phyloP scores from a whole-genome alignment of 2,329 filamentous ascomycete species.

The Apiospora kogelbergensis region DNA sequence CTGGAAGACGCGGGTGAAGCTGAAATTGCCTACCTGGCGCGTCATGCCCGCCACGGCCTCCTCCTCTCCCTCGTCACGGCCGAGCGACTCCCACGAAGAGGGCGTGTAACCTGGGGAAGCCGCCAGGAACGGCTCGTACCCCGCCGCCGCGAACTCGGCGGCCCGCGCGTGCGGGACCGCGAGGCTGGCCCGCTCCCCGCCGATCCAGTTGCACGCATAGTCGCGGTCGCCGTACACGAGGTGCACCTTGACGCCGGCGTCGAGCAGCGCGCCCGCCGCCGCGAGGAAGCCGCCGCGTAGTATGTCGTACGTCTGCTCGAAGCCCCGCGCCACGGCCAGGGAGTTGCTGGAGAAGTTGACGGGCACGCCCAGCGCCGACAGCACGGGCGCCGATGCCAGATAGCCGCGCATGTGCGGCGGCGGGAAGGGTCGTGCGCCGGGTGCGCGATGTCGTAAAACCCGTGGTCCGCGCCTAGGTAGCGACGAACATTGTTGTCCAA shows the following conservation, averaged over 20 bases:
- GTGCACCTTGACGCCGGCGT: slow-evolving; percentile 56
- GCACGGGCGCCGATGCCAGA: slow-evolving; percentile 57
- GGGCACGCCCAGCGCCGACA: slow-evolving; percentile 57
- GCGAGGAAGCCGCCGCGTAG: slow-evolving; percentile 37
- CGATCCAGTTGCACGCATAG: slow-evolving; percentile 57
- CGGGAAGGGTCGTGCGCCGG: slow-evolving; percentile 50
- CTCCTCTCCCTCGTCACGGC: slow-evolving; percentile 36
- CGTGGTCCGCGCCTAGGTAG: slow-evolving; percentile 14
- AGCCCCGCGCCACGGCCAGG: slow-evolving; percentile 43
- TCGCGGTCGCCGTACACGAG: slow-evolving; percentile 60
- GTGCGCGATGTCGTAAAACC: slow-evolving; percentile 27
- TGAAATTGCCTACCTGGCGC: slow-evolving; percentile 67
- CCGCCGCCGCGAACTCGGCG: slow-evolving; percentile 49
- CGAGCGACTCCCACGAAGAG: too few species aligned
- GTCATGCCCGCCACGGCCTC: slow-evolving; percentile 60
- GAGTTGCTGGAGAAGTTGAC: slow-evolving; percentile 55
- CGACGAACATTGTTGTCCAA: background rate
- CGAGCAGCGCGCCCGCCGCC: slow-evolving; percentile 52
- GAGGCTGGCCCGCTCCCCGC: slow-evolving; percentile 52
- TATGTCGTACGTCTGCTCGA: slow-evolving; percentile 35
- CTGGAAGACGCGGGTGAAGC: slow-evolving; percentile 59
- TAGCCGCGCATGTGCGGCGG: slow-evolving; percentile 52
- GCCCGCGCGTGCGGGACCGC: slow-evolving; percentile 44
- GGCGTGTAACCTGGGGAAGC: background rate
- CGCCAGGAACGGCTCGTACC: slow-evolving; percentile 61